Conservation (phyloP, 2,329 filamentous ascomycete species). For the Coniochaeta ligniaria region DNA sequence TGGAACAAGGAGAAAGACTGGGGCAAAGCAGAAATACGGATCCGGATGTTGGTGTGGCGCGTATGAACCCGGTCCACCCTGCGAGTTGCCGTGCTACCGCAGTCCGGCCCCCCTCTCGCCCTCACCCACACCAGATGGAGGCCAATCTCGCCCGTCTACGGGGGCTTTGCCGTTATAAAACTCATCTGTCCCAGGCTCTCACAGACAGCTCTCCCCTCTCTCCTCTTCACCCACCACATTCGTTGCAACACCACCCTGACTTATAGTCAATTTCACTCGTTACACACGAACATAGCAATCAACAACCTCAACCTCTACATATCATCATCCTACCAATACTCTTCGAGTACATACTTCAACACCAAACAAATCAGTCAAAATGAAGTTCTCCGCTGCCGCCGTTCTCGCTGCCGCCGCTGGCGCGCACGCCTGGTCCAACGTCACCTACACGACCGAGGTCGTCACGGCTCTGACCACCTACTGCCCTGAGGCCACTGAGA, state of each 20-base stretch:
- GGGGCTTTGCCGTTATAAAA: slow-evolving; percentile 35
- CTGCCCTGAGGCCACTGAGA: slow-evolving; percentile 60
- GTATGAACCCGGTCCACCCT: neutral
- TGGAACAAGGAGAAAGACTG: neutral
- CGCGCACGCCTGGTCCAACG: slow-evolving; percentile 34
- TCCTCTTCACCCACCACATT: slow-evolving; percentile 42
- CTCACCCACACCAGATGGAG: neutral
- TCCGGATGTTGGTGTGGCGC: neutral
- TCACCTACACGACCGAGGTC: slow-evolving; percentile 56
- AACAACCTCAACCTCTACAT: slow-evolving; percentile 15
- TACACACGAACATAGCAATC: slow-evolving; percentile 25
- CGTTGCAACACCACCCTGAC: slow-evolving; percentile 39
- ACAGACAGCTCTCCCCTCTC: slow-evolving; percentile 15
- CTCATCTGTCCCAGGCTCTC: slow-evolving; percentile 27
- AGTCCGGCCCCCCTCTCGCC: neutral
- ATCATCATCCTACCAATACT: slow-evolving; percentile 6
- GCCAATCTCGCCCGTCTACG: neutral
- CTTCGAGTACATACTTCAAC: slow-evolving; percentile 23
- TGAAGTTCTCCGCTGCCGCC: slow-evolving; percentile 54
- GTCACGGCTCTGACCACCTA: slow-evolving; percentile 62
- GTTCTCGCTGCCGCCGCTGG: slow-evolving; percentile 45
- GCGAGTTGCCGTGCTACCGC: neutral
- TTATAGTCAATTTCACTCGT: slow-evolving; percentile 55
- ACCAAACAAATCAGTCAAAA: slow-evolving; percentile 48
- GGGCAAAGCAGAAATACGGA: neutral